Conservation (phyloP, 768 basidiomycete species). For the Xerocomus brunneocitrinus region DNA sequence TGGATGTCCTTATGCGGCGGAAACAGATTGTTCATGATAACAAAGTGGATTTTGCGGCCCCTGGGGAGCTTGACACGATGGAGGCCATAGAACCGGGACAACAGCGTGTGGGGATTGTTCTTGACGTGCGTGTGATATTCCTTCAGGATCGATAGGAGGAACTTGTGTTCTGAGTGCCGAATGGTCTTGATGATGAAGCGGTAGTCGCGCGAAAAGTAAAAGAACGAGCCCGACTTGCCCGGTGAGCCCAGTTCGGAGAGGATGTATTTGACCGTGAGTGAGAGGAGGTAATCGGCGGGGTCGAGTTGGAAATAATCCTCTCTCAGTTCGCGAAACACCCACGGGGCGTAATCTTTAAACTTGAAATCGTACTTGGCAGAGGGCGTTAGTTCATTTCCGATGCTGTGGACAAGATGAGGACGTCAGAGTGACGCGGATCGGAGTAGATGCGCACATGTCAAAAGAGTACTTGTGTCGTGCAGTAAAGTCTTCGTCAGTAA, state of each 20-base stretch:
- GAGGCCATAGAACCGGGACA: slow-evolving; percentile 94
- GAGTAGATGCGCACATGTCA: slow-evolving; percentile 67
- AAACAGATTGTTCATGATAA: slow-evolving; percentile 99
- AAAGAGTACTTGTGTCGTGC: slow-evolving; percentile 94
- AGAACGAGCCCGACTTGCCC: slow-evolving; percentile 97
- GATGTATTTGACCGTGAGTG: slow-evolving; percentile 96
- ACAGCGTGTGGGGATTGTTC: slow-evolving; percentile 86
- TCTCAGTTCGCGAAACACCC: slow-evolving; percentile 93
- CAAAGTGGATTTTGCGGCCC: slow-evolving; percentile 96
- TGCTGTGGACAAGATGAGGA: slow-evolving; percentile 39
- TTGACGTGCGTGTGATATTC: slow-evolving; percentile 83
- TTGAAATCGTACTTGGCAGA: slow-evolving; percentile 99
- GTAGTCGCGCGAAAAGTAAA: slow-evolving; percentile 98
- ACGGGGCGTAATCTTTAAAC: slow-evolving; percentile 99
- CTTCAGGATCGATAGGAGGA: slow-evolving; percentile 78
- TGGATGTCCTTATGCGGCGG: slow-evolving; percentile 96
- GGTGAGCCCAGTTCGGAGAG: slow-evolving; percentile 96
- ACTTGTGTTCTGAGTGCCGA: slow-evolving; percentile 90
- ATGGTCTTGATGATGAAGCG: slow-evolving; percentile 99
- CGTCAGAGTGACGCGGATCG: background rate
- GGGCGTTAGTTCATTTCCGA: slow-evolving; percentile 97
- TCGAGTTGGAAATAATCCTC: slow-evolving; percentile 94
- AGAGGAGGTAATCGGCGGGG: slow-evolving; percentile 95
- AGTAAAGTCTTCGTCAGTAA: slow-evolving; percentile 82
- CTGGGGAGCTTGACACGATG: slow-evolving; percentile 95